Conservation (phyloP, 2,329 filamentous ascomycete species). For the Delphinella strobiligena region DNA sequence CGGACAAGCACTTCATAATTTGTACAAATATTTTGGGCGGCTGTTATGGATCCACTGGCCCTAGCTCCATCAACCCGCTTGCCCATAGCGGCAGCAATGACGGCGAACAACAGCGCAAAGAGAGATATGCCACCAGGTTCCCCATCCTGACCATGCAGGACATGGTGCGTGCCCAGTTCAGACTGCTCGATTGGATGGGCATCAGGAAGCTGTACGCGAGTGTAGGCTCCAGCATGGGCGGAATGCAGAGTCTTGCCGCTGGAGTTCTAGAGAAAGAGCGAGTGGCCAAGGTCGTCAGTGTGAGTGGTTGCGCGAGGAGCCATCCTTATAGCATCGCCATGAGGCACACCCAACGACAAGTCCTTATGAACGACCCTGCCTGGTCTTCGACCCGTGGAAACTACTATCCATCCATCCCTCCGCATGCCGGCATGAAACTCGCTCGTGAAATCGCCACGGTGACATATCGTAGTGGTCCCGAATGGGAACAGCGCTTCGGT, state of each 20-base stretch:
- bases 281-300: constrained; percentile 71
- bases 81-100: too few species aligned
- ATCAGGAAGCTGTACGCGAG: constrained; percentile 76
- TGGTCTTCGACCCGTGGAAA: constrained; percentile 76
- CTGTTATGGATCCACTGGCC: constrained; percentile 91
- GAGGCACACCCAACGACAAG: constrained; percentile 93
- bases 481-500: constrained; percentile 95
- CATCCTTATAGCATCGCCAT: constrained; percentile 98
- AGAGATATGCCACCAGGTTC: constrained; percentile 86
- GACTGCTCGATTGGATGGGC: constrained; percentile 66
- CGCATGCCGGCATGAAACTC: constrained; percentile 95
- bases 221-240: constrained; percentile 94
- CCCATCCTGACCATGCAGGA: constrained; percentile 92
- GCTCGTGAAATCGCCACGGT: constrained; percentile 95
- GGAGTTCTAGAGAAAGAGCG: constrained; percentile 73
- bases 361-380: constrained; percentile 97
- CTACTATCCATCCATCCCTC: constrained; percentile 70
- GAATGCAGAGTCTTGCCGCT: constrained; percentile 89
- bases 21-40: constrained; percentile 96
- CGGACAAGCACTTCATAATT: constrained; percentile 81
- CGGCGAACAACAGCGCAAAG: too few species aligned
- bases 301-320: constrained; percentile 85
- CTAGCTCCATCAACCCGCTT: constrained; percentile 67
- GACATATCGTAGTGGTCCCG: constrained; percentile 88
- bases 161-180: constrained; percentile 94